Conservation (phyloP, 2,329 filamentous ascomycete genomes). For the Corinectria fuckeliana region DNA sequence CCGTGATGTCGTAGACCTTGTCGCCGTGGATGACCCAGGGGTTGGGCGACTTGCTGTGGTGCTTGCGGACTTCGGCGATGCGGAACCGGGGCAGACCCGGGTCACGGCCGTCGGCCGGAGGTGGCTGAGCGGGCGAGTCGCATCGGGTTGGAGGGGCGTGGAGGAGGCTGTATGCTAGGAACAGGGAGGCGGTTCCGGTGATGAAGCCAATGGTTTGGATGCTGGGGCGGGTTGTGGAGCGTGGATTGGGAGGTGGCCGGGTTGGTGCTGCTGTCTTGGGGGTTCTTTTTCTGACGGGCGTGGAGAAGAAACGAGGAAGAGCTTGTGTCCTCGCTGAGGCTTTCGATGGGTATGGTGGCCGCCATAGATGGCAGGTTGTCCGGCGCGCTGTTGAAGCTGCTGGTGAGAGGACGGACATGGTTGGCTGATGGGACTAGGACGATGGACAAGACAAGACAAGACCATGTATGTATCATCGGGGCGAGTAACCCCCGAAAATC, state of each 20-base stretch:
- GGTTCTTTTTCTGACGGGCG: neutral
- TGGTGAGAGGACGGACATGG: constrained; percentile 25
- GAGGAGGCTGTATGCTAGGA: constrained; percentile 26
- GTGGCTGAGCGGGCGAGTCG: constrained; percentile 17
- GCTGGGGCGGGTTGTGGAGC: constrained; percentile 6
- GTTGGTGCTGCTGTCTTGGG: neutral
- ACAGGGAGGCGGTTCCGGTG: constrained; percentile 27
- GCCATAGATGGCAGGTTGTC: constrained; percentile 20
- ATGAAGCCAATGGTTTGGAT: constrained; percentile 17
- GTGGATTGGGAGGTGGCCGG: neutral
- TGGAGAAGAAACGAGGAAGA: constrained; percentile 18
- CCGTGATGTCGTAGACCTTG: constrained; percentile 74
- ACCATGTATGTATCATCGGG: neutral
- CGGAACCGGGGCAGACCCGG: constrained; percentile 56
- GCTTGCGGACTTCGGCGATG: constrained; percentile 58
- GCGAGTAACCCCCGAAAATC: neutral
- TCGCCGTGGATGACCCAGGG: constrained; percentile 71
- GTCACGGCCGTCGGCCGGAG: constrained; percentile 41
- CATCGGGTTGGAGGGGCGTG: constrained; percentile 28
- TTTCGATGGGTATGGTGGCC: constrained; percentile 11
- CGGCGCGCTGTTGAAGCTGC: constrained; percentile 23
- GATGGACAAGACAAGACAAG: neutral
- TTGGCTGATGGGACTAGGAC: neutral
- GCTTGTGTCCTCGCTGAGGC: constrained; percentile 16
- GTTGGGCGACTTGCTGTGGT: constrained; percentile 57